phyloP scores from a whole-genome alignment of 2,329 filamentous ascomycete genomes.

The Fusarium sp. region DNA sequence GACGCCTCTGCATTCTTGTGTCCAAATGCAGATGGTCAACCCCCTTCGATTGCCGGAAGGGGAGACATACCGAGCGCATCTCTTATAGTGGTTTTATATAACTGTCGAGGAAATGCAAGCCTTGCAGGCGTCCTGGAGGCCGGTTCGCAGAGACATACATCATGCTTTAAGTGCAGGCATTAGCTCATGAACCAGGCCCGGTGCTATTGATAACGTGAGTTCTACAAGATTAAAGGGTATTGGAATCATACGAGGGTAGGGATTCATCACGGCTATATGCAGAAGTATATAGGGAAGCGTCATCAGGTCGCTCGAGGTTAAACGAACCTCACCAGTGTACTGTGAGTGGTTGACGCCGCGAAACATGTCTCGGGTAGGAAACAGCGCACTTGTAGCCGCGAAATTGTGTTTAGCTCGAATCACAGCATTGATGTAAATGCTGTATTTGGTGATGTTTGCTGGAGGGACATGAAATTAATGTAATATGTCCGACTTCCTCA shows the following conservation, averaged over 20 bases:
- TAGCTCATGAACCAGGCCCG: not conserved
- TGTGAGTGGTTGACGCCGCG: not conserved
- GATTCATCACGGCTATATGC: not conserved
- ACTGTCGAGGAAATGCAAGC: not conserved
- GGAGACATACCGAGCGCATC: not conserved
- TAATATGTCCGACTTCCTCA: not conserved
- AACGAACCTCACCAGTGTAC: not conserved
- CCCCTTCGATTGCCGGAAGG: not conserved
- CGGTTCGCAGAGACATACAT: not conserved
- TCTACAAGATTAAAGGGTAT: not conserved
- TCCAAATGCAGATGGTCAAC: not conserved
- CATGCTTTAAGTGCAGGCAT: not conserved
- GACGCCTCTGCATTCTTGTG: not conserved
- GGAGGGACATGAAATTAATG: not conserved
- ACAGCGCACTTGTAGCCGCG: not conserved
- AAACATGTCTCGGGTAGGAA: not conserved
- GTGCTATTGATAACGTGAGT: not conserved
- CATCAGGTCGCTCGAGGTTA: not conserved
- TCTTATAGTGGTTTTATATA: not conserved
- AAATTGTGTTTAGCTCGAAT: not conserved
- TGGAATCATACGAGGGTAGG: not conserved
- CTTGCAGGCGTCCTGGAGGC: not conserved
- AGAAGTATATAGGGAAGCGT: not conserved
- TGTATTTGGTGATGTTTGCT: not conserved
- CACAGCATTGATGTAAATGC: not conserved